These are phyloP conservation scores for Tuber microsphaerosporum DNA, from an alignment of 495 filamentous ascomycete species.

Conservation along the genomic window DNA sequence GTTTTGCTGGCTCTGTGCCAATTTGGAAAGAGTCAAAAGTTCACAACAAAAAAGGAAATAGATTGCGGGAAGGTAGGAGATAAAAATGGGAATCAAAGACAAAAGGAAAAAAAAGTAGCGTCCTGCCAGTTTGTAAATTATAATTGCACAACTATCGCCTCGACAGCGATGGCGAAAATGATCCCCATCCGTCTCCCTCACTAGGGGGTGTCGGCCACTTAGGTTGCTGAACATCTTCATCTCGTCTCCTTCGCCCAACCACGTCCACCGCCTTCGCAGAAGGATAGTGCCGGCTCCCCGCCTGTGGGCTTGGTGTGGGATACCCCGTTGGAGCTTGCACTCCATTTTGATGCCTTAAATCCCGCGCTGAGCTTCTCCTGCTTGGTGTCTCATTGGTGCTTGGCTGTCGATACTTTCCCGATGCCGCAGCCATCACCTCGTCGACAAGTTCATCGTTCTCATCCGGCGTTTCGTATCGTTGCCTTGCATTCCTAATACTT, in stretches of 20 bases:
- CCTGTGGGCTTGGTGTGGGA: conserved; percentile 56
- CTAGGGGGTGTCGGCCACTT: conserved; percentile 91
- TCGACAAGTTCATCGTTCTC: conserved; percentile 94
- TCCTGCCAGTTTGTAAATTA: conserved; percentile 30
- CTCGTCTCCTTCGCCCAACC: conserved; percentile 41
- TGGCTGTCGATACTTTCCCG: conserved; percentile 60
- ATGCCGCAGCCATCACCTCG: conserved; percentile 57
- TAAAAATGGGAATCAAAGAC: conserved; percentile 20
- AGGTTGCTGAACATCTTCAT: conserved; percentile 46
- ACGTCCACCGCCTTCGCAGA: conserved; percentile 48
- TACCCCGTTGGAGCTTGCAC: conserved; percentile 61
- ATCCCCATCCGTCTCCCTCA: conserved; percentile 64
- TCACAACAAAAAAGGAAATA: conserved; percentile 12
- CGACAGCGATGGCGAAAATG: conserved; percentile 22
- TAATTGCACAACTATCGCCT: conserved; percentile 12
- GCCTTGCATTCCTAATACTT: conserved; percentile 66
- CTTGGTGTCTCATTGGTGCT: conserved; percentile 42
- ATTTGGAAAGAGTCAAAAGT: conserved; percentile 23
- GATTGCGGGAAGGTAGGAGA: conserved; percentile 9
- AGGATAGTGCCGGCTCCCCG: conserved; percentile 47
- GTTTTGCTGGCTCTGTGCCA: conserved; percentile 8
- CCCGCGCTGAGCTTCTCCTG: conserved; percentile 27
- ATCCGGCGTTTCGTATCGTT: conserved; percentile 86
- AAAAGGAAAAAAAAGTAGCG: conserved; percentile 35
- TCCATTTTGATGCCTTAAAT: conserved; percentile 50